Evolutionary conservation across 202 grass and related monocot genomes (phyloP).

Genomic region (Setaria viridis): DNA sequence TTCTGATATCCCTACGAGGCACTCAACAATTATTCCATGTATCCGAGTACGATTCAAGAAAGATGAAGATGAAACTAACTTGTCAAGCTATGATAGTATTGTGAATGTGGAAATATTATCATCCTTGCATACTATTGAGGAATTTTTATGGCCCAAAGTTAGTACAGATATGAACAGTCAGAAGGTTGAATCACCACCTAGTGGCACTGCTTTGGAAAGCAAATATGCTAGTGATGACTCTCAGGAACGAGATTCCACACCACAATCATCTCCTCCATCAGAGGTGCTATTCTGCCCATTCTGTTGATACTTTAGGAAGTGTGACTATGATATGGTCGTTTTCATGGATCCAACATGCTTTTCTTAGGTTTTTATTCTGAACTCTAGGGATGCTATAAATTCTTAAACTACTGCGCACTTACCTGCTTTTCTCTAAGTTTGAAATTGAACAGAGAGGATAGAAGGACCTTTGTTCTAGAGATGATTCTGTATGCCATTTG

Average conservation of each 20-base stretch:
- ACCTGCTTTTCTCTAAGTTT: background rate
- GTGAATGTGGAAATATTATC: conserved; percentile 83
- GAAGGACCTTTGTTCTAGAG: background rate
- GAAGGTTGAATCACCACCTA: conserved; percentile 44
- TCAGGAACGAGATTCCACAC: conserved; percentile 53
- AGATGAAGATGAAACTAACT: conserved; percentile 68
- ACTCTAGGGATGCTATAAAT: background rate
- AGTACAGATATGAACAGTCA: conserved; percentile 39
- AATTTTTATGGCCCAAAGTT: conserved; percentile 86
- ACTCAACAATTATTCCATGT: conserved; percentile 71
- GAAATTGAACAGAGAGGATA: conserved; percentile 7
- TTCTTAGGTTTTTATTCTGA: conserved; percentile 34
- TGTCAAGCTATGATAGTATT: conserved; percentile 61
- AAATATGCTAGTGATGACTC: conserved; percentile 50
- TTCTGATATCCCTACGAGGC: conserved; percentile 75
- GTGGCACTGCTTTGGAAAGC: conserved; percentile 42
- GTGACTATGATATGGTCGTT: conserved; percentile 5
- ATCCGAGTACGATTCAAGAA: conserved; percentile 86
- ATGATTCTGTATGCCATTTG: background rate
- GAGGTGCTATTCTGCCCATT: conserved; percentile 68
- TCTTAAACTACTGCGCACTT: conserved; percentile 16
- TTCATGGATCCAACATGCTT: conserved; percentile 39
- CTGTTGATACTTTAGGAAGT: conserved; percentile 25
- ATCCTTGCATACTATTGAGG: conserved; percentile 69
- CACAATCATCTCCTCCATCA: conserved; percentile 53